These are phyloP conservation scores for Zoysia matrella DNA, from an alignment of 202 grass and related monocot species.

Conservation along the genomic window DNA sequence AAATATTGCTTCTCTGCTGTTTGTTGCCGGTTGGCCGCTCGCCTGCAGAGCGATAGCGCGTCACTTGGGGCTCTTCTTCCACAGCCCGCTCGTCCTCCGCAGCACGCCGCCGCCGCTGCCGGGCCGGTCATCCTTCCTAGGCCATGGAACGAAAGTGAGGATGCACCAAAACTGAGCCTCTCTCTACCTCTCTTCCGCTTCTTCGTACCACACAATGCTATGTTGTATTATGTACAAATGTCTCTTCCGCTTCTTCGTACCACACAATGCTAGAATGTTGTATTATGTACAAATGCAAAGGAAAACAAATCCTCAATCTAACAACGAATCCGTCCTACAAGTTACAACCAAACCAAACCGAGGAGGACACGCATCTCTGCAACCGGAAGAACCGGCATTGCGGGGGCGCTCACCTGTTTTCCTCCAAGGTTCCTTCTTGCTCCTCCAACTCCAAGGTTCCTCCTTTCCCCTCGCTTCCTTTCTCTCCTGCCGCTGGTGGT, in stretches of 20 bases:
- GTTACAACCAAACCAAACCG: background rate
- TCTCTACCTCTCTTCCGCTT: too few relatives aligned
- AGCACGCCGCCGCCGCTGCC: slow-evolving; percentile 71
- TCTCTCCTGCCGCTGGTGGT: background rate
- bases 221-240: background rate
- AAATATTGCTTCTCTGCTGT: background rate
- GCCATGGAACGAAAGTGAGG: background rate
- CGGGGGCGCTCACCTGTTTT: slow-evolving; percentile 24
- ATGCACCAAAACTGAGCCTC: background rate
- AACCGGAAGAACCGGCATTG: background rate
- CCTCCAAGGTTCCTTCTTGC: slow-evolving; percentile 6
- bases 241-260: background rate
- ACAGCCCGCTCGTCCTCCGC: slow-evolving; percentile 83
- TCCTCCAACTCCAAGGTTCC: too few relatives aligned
- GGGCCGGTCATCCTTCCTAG: slow-evolving; percentile 57
- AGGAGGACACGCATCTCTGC: background rate
- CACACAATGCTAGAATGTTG: background rate
- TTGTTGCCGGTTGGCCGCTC: too few relatives aligned
- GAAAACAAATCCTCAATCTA: background rate
- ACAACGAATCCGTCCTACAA: background rate
- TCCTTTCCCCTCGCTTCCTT: background rate
- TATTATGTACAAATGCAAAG: background rate
- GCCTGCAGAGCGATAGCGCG: too few relatives aligned
- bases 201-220: background rate
- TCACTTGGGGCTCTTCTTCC: slow-evolving; percentile 97